A percentile compares a stretch with the other conserved stretches of the same genome.
Evolutionary conservation across 768 basidiomycete genomes (phyloP).

Genomic region (Sutorius australiensis): DNA sequence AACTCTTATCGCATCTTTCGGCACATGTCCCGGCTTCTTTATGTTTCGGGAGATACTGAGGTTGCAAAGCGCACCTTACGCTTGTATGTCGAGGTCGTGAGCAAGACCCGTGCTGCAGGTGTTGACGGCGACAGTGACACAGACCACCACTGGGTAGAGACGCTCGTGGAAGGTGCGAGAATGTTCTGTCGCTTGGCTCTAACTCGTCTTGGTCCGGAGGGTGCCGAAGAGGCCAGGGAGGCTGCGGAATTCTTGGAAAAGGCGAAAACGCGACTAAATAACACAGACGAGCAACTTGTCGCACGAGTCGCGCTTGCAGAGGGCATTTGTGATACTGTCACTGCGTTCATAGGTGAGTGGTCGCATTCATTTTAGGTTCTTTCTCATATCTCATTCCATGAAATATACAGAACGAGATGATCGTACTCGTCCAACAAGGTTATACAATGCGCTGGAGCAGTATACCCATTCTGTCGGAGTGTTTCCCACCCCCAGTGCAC

Average conservation of each 20-base stretch:
- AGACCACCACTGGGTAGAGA: constrained; percentile 71
- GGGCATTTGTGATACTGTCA: constrained; percentile 68
- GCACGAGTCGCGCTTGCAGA: constrained; percentile 64
- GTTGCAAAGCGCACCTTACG: constrained; percentile 73
- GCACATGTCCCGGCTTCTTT: constrained; percentile 75
- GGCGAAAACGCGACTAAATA: constrained; percentile 52
- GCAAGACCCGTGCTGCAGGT: constrained; percentile 65
- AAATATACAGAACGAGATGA: constrained; percentile 58
- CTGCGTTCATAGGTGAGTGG: constrained; percentile 62
- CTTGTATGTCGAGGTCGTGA: constrained; percentile 80
- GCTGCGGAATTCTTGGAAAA: constrained; percentile 59
- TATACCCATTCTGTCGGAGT: constrained; percentile 47
- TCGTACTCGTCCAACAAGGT: constrained; percentile 52
- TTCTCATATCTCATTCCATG: not conserved
- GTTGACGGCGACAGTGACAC: constrained; percentile 53
- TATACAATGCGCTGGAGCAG: constrained; percentile 52
- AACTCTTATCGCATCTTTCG: constrained; percentile 84
- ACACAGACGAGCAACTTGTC: constrained; percentile 46
- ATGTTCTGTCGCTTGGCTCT: constrained; percentile 62
- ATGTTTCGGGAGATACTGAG: constrained; percentile 52
- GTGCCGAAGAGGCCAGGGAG: constrained; percentile 57
- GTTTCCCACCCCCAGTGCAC: constrained; percentile 51
- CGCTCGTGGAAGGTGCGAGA: constrained; percentile 70
- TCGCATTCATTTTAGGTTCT: not conserved
- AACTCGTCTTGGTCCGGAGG: constrained; percentile 35